Conservation (phyloP, 2,329 filamentous ascomycete genomes). For the Verruconis gallopava region DNA sequence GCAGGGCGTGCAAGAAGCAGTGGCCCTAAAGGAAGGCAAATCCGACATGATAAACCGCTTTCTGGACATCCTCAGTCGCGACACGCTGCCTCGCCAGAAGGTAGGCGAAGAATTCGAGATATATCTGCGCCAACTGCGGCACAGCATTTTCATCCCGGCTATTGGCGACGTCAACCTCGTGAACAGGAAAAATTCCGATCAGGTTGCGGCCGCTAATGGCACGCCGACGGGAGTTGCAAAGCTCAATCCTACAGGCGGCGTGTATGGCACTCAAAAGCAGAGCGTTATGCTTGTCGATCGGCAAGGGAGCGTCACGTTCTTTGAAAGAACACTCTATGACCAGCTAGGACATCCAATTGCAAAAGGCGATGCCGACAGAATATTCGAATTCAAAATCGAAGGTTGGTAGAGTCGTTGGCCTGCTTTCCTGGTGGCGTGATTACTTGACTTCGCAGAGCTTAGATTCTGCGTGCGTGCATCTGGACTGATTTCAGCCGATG, state of each 20-base stretch:
- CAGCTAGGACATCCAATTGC: constrained; percentile 35
- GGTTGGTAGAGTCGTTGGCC: constrained; percentile 18
- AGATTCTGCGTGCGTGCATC: no score
- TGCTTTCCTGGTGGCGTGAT: no score
- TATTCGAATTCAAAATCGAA: constrained; percentile 36
- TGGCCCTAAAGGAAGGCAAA: constrained; percentile 29
- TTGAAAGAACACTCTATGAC: constrained; percentile 50
- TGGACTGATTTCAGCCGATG: no score
- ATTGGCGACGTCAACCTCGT: constrained; percentile 36
- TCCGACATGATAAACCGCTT: constrained; percentile 39
- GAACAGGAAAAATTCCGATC: constrained; percentile 22
- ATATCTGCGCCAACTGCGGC: constrained; percentile 42
- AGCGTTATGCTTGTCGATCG: constrained; percentile 45
- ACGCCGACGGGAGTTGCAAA: constrained; percentile 18
- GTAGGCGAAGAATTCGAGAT: constrained; percentile 38
- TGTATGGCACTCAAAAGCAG: constrained; percentile 54
- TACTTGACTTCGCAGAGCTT: no score
- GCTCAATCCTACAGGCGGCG: constrained; percentile 30
- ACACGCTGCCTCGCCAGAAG: constrained; percentile 41
- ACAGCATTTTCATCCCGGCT: constrained; percentile 48
- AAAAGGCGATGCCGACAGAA: constrained; percentile 33
- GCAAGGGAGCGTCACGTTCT: constrained; percentile 44
- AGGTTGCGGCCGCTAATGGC: constrained; percentile 22
- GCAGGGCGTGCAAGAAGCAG: constrained; percentile 35
- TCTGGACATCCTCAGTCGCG: constrained; percentile 38